A percentile compares a stretch with the other conserved stretches of the same genome.
Evolutionary conservation across 202 grass and related monocot species (phyloP).

Genomic region (Setaria italica): DNA sequence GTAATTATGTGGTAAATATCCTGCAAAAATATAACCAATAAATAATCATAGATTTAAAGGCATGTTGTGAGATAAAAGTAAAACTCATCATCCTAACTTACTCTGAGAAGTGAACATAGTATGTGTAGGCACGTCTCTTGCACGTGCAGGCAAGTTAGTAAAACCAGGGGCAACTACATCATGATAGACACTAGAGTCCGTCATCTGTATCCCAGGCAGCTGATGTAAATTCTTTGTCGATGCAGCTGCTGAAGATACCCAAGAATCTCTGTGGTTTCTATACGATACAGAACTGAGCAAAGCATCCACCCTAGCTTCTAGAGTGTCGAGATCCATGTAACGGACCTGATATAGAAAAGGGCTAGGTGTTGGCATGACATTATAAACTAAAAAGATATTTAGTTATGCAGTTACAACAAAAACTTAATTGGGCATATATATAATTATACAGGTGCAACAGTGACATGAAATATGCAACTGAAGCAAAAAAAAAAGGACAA

Average conservation of each 20-base stretch:
- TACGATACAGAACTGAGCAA: conserved; percentile 27
- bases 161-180: conserved; percentile 31
- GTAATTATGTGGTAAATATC: conserved; percentile 35
- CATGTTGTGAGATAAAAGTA: conserved; percentile 28
- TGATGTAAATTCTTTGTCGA: conserved; percentile 12
- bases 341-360: conserved; percentile 39
- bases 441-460: too few species aligned
- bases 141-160: conserved; percentile 25
- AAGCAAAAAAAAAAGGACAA: too few species aligned
- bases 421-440: too few species aligned
- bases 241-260: conserved; percentile 34
- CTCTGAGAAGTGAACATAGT: conserved; percentile 42
- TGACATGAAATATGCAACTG: too few species aligned
- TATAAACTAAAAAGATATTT: too few species aligned
- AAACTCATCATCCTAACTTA: conserved; percentile 49
- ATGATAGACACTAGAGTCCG: conserved; percentile 32
- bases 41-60: conserved; percentile 1
- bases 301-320: conserved; percentile 43
- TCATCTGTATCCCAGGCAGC: conserved; percentile 35
- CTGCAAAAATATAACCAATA: conserved; percentile 45
- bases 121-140: conserved; percentile 31
- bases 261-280: conserved; percentile 16
- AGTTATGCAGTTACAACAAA: too few species aligned
- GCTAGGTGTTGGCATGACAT: conserved; percentile 30
- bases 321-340: conserved; percentile 50